Conservation (phyloP, 306 rosid species). For the Lathyrus oleraceus region DNA sequence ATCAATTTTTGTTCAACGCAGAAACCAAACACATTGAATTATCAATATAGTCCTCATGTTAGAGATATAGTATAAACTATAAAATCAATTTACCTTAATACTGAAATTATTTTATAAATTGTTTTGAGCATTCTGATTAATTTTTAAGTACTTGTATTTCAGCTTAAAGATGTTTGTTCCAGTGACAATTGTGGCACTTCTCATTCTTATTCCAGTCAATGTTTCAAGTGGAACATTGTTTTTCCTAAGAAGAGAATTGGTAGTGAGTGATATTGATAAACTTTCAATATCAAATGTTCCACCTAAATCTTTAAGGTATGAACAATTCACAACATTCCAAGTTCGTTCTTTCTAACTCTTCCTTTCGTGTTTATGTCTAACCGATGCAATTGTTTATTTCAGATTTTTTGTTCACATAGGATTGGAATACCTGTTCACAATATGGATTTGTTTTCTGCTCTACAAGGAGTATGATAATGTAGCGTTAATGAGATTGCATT, state of each 20-base stretch:
- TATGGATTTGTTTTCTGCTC: constrained; percentile 74
- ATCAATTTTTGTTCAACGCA: no score
- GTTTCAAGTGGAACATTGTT: constrained; percentile 78
- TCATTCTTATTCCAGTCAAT: constrained; percentile 89
- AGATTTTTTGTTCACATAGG: constrained; percentile 90
- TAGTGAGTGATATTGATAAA: constrained; percentile 83
- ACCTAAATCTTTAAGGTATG: constrained; percentile 71
- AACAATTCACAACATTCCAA: background rate
- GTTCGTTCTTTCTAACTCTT: constrained; percentile 27
- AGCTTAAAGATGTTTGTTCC: constrained; percentile 91
- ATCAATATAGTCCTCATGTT: background rate
- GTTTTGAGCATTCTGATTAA: background rate
- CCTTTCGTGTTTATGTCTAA: constrained; percentile 35
- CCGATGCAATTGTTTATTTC: constrained; percentile 37
- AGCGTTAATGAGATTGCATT: constrained; percentile 75
- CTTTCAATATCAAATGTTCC: constrained; percentile 94
- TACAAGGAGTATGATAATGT: constrained; percentile 75
- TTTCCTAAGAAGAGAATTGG: constrained; percentile 83
- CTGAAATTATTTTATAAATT: no score
- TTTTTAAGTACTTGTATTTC: constrained; percentile 27
- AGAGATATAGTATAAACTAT: background rate
- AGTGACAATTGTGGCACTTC: constrained; percentile 73
- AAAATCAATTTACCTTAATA: background rate
- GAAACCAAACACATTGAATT: background rate
- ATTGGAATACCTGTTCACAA: constrained; percentile 81